Base-by-base conservation (phyloP, 2,329 filamentous ascomycete species). In the Phialophora tarda region DNA sequence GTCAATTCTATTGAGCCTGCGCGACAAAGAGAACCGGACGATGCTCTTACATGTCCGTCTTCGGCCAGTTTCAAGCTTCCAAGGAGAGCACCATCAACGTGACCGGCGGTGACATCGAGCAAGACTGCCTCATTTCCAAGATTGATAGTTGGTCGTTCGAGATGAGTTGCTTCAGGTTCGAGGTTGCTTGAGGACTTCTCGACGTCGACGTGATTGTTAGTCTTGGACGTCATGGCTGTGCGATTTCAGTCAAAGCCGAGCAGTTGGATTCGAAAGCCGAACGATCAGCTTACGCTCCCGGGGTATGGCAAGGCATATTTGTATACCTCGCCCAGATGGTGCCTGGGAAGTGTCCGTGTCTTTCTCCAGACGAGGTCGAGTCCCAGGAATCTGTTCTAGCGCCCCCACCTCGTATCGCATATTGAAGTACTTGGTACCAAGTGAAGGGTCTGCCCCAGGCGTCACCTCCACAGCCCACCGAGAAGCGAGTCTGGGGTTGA, bases 1-100 rank as follows among this genome's bases (percentile, higher is more conserved):
- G 34, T 41, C n/a, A 17, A 44, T 28, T 26, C 24, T 12, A n/a
- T 21, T n/a, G 24, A 48, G 8, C 24, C 23, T 34, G n/a, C 79
- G 8, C 4, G 26, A 7, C 8, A 4, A 12, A 12, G 14, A 50
- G n/a, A n/a, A 26, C 3, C 24, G 48, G 24, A 17, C 21, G 12
- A 2, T 30, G 38, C 14, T 44, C 55, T 21, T 23, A 44, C 32
- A 12, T 34, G 32, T 23, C 32, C 32, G 14, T 30, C 55, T 23
- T 51, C 24, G n/a, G 48, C 48, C 21, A 51, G n/a, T 26, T 51
- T 51, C 24, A 51, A 51, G 24, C n/a, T 17, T 4, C 34, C 14
- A 17, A 41, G 14, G 34, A 41, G 34, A 41, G 34, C 34, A 41
- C 34, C 34, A 17, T 41, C 34, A 41, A 41, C 7, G 34, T 41